Evolutionary conservation across 2,329 filamentous ascomycete genomes (phyloP), one percentile per base, ranked within the genome.

Genomic region (Fusarium anthophilum): DNA sequence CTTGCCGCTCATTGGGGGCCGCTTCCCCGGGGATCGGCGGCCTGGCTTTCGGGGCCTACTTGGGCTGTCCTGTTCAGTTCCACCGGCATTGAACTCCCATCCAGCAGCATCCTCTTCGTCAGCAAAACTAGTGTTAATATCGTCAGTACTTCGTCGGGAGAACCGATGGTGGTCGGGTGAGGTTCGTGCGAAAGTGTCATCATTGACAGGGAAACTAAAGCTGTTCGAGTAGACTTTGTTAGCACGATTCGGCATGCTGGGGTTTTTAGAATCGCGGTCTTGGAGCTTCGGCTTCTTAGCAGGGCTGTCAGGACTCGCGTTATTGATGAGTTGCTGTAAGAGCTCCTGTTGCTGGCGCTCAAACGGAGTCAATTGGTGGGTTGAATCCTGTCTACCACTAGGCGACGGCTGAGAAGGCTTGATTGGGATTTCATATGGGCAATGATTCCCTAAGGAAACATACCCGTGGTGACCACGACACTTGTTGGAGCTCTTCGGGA

Each of bases 81-180:
- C 82, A 10, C 88, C 87, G 18, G 88, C 88, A 61, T 82, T 88
- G 71, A 90, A 90, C 63, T 87, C 82, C 85, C 85, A 89, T 26
- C 82, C 79, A 39, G 82, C 80, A 10, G 82, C 74, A 48, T 82
- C 79, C 26, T 90, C 86, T 20, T 86, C 85, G 8, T 87, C 83
- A 26, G 86, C 86, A 79, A 92, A 92, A 44, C 83, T 87, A 24
- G 90, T 91, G 79, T 90, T 89, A 74, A 92, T 91, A 58, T 87
- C 89, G 64, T 92, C 89, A 26, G 87, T 82, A 74, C 87, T 91
- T 64, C 81, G 86, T 68, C 85, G 86, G 44, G 82, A 77, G 68
- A 90, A 89, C 6, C 80, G 80, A 47, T 82, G 80, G 41, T 79
- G 80, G 26, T 81, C 78, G n/a, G 82, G 77, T 15, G 81, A 80